Evolutionary conservation across 164 flowering plant species (phyloP).

Genomic region (Dillenia suffruticosa): DNA sequence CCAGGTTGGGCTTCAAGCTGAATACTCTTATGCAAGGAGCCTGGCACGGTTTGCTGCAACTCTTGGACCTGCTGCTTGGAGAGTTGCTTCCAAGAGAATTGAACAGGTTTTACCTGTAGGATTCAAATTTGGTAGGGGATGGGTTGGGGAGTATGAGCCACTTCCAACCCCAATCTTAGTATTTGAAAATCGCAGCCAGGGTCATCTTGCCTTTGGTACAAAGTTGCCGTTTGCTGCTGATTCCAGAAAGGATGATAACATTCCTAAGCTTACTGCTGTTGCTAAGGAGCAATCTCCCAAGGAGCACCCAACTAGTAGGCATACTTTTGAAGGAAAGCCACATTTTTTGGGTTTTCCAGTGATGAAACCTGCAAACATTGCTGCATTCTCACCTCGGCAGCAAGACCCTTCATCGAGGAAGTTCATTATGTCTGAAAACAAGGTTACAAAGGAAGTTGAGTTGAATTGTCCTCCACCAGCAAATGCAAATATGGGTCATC

Average conservation of each 20-base stretch:
- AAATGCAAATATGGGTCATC: conserved; percentile 20
- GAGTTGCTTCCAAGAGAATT: conserved; percentile 71
- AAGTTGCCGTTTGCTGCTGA: conserved; percentile 15
- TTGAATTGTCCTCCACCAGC: conserved; percentile 29
- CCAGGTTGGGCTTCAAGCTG: conserved; percentile 90
- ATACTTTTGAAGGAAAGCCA: conserved; percentile 29
- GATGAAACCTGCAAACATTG: conserved; percentile 9
- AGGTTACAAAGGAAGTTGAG: conserved; percentile 37
- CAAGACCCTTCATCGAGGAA: conserved; percentile 29
- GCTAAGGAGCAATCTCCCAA: conserved; percentile 12
- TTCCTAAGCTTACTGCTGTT: background rate
- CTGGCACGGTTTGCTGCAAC: conserved; percentile 91
- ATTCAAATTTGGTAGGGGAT: conserved; percentile 79
- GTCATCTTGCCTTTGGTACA: conserved; percentile 21
- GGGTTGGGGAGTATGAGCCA: conserved; percentile 98
- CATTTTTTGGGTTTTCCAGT: conserved; percentile 24
- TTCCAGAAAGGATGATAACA: conserved; percentile 23
- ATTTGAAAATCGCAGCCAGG: conserved; percentile 33
- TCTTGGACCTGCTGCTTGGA: conserved; percentile 92
- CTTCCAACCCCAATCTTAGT: conserved; percentile 62
- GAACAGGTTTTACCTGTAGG: conserved; percentile 74
- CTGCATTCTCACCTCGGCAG: conserved; percentile 14
- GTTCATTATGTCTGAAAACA: conserved; percentile 22
- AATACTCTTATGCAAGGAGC: conserved; percentile 86
- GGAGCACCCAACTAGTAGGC: conserved; percentile 21